These are phyloP conservation scores for Syzygium syzygioides DNA, from an alignment of 441 rosid genomes.

Conservation along the genomic window DNA sequence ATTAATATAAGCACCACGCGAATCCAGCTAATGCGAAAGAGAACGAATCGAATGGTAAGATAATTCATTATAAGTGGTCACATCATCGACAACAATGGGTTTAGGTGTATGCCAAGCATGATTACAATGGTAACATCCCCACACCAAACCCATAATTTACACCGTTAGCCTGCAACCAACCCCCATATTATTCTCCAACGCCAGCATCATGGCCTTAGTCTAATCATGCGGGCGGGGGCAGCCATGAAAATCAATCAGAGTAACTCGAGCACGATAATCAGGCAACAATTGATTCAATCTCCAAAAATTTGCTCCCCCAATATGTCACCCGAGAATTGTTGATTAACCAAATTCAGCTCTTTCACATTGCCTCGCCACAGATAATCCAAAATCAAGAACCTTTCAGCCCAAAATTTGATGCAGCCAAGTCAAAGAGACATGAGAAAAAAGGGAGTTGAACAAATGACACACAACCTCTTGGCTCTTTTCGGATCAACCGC, in stretches of 20 bases:
- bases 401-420: neutral
- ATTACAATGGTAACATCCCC: neutral
- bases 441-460: neutral
- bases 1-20: neutral
- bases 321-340: neutral
- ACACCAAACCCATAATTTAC: neutral
- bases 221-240: neutral
- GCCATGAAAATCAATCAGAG: neutral
- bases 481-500: conserved; percentile 80
- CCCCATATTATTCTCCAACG: neutral
- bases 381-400: neutral
- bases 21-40: neutral
- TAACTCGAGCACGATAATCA: neutral
- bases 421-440: neutral
- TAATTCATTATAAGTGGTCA: neutral
- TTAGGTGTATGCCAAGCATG: neutral
- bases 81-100: neutral
- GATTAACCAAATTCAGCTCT: neutral
- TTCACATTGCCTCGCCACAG: neutral
- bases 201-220: neutral
- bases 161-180: neutral
- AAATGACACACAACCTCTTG: conserved; percentile 47
- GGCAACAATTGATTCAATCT: neutral
- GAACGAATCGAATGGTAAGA: neutral
- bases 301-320: neutral